phyloP scores from a whole-genome alignment of 306 rosid genomes.

The Dalbergia oliveri region DNA sequence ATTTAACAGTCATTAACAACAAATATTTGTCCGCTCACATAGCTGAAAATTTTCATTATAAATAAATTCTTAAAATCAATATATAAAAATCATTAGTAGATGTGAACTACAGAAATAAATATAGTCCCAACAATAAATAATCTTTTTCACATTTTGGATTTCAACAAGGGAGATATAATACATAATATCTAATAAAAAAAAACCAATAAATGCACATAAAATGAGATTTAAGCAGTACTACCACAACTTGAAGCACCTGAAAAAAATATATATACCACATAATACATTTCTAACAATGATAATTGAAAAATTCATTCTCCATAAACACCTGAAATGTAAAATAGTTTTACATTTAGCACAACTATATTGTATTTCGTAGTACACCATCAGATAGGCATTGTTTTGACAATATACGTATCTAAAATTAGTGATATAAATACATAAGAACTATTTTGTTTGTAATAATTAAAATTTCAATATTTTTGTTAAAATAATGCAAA shows the following conservation, averaged over 20 bases:
- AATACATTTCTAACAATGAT: not conserved
- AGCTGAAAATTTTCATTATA: not conserved
- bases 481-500: conserved; percentile 23
- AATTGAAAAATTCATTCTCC: not conserved
- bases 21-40: conserved; percentile 29
- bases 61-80: conserved; percentile 24
- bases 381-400: conserved; percentile 7
- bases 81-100: conserved; percentile 24
- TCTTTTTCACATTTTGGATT: not conserved
- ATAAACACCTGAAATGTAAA: conserved; percentile 6
- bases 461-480: conserved; percentile 32
- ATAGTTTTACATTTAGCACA: conserved; percentile 25
- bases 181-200: conserved; percentile 1
- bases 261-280: conserved; percentile 1
- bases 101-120: conserved; percentile 24
- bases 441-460: conserved; percentile 31
- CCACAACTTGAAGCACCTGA: conserved; percentile 13
- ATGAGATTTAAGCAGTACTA: conserved; percentile 24
- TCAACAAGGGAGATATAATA: conserved; percentile 20
- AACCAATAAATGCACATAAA: conserved; percentile 2
- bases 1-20: conserved; percentile 26
- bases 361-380: conserved; percentile 29
- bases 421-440: conserved; percentile 6
- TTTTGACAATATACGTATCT: conserved; percentile 22
- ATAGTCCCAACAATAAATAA: not conserved